Conservation (phyloP, 306 rosid genomes). For the Malus sylvestris region DNA sequence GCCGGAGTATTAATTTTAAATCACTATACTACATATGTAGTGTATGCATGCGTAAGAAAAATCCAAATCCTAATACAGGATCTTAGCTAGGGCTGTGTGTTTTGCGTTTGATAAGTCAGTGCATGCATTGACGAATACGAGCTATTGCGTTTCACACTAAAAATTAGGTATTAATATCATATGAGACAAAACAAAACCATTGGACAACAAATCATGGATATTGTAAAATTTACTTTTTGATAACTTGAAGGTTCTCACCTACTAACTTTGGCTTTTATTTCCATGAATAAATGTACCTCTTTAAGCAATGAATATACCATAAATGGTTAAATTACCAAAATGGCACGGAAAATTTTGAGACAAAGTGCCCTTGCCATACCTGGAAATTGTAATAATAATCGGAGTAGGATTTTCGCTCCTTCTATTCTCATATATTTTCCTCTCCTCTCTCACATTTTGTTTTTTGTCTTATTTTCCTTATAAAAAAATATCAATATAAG, state of each 20-base stretch:
- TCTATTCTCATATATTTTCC: no score
- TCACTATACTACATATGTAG: slow-evolving; percentile 3
- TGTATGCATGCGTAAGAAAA: slow-evolving; percentile 46
- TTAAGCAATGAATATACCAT: not conserved
- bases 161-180: slow-evolving; percentile 12
- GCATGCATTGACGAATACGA: slow-evolving; percentile 48
- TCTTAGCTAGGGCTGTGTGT: not conserved
- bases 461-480: no score
- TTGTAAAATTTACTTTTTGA: not conserved
- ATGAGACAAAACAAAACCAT: not conserved
- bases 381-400: not conserved
- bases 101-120: slow-evolving; percentile 53
- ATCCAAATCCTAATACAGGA: slow-evolving; percentile 25
- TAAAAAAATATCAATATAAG: no score
- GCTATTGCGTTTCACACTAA: slow-evolving; percentile 63
- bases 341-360: not conserved
- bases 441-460: no score
- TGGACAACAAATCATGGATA: not conserved
- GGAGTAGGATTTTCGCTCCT: no score
- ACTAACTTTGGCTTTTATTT: not conserved
- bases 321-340: slow-evolving; percentile 10
- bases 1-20: not conserved
- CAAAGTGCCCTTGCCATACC: not conserved
- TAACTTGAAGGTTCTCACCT: not conserved
- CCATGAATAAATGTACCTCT: not conserved